These are phyloP conservation scores for Darksidea phi DNA, from an alignment of 495 filamentous ascomycete genomes.

Conservation along the genomic window DNA sequence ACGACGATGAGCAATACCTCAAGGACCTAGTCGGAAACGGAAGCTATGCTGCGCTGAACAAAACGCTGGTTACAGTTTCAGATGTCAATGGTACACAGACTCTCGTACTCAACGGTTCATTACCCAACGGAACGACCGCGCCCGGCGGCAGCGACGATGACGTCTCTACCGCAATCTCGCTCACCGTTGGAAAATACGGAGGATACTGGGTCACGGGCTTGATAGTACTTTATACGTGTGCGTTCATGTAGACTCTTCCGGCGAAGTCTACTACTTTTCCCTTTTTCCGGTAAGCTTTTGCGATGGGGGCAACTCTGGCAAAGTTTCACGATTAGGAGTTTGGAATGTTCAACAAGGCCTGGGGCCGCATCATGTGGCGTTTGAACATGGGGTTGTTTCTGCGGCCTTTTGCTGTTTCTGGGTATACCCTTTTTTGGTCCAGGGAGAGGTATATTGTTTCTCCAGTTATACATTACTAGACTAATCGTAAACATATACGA, in stretches of 20 bases:
- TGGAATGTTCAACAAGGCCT: too few relatives aligned
- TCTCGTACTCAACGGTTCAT: conserved; percentile 79
- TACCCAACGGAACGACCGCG: conserved; percentile 80
- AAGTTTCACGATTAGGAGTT: too few relatives aligned
- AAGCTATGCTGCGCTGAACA: conserved; percentile 57
- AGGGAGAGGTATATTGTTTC: too few relatives aligned
- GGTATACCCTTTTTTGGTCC: too few relatives aligned
- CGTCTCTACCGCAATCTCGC: conserved; percentile 36
- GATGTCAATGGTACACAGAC: conserved; percentile 72
- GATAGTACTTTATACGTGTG: conserved; percentile 53
- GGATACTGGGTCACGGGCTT: conserved; percentile 66
- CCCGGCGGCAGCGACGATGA: conserved; percentile 53
- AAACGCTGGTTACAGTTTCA: conserved; percentile 60
- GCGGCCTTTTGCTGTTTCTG: too few relatives aligned
- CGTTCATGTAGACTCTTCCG: conserved; percentile 17
- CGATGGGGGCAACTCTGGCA: too few relatives aligned
- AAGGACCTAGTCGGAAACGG: conserved; percentile 68
- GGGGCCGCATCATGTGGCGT: too few relatives aligned
- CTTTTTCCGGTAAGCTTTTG: too few relatives aligned
- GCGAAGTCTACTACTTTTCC: too few relatives aligned
- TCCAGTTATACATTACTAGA: too few relatives aligned
- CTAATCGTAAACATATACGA: too few relatives aligned
- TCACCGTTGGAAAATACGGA: conserved; percentile 40
- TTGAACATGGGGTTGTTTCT: too few relatives aligned
- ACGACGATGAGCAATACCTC: conserved; percentile 58